A percentile compares a stretch with the other conserved stretches of the same genome.
These are phyloP conservation scores for Fraxinus greggii DNA, from an alignment of 305 asterid species.

Conservation along the genomic window DNA sequence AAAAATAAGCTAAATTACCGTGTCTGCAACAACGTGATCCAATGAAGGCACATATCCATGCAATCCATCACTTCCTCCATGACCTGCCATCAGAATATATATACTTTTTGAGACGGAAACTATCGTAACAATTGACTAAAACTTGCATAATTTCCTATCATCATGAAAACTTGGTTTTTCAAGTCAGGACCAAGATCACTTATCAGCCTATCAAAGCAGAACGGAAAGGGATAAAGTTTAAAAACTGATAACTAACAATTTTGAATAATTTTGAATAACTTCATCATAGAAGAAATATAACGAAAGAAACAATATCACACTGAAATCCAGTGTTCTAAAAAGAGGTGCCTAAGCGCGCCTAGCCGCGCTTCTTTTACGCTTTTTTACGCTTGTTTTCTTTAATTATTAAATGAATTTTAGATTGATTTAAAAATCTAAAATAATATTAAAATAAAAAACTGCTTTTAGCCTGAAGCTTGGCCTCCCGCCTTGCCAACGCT, in stretches of 20 bases:
- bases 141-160: background rate
- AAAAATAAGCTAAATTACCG: constrained; percentile 47
- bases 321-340: background rate
- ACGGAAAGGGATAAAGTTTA: background rate
- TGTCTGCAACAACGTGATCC: constrained; percentile 94
- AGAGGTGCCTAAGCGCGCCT: background rate
- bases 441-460: too few species aligned
- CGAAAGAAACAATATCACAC: constrained; percentile 1
- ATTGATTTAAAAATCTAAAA: background rate
- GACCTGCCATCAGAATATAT: constrained; percentile 47
- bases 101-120: background rate
- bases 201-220: background rate
- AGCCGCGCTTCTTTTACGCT: background rate
- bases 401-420: background rate
- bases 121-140: background rate
- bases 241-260: background rate
- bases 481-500: background rate
- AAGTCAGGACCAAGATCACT: background rate
- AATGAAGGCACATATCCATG: constrained; percentile 98
- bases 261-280: background rate
- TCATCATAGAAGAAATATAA: background rate
- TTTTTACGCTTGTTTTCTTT: background rate
- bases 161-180: background rate
- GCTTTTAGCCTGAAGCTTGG: background rate
- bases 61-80: constrained; percentile 99